Evolutionary conservation across 257 asterid species (phyloP).

Genomic region (Handroanthus guayacan): DNA sequence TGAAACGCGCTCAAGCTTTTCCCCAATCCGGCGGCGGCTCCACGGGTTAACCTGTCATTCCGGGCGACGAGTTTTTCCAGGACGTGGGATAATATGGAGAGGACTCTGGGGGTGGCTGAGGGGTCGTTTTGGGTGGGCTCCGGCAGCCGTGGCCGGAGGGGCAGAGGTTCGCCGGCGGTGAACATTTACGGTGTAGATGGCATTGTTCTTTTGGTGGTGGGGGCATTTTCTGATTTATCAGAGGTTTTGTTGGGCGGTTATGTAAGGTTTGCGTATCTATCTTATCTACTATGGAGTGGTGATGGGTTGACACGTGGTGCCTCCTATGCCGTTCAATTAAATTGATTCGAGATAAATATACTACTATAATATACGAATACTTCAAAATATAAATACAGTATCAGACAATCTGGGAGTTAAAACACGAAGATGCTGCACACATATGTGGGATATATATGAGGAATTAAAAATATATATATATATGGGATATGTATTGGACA

Average conservation of each 20-base stretch:
- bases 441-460: too few species aligned
- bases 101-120: constrained; percentile 64
- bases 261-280: constrained; percentile 20
- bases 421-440: too few species aligned
- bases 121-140: constrained; percentile 51
- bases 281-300: constrained; percentile 44
- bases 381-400: too few species aligned
- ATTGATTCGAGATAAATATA: background rate
- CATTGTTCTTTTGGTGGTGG: constrained; percentile 29
- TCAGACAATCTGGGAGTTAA: too few species aligned
- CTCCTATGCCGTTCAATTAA: constrained; percentile 7
- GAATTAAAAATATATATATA: too few species aligned
- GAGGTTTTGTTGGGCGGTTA: background rate
- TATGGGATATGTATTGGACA: too few species aligned
- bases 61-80: constrained; percentile 78
- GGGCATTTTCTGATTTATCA: constrained; percentile 17
- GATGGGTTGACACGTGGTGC: constrained; percentile 37
- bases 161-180: constrained; percentile 46
- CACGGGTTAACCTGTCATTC: constrained; percentile 55
- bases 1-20: constrained; percentile 64
- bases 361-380: too few species aligned
- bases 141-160: constrained; percentile 46
- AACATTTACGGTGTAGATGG: constrained; percentile 56
- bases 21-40: constrained; percentile 28
- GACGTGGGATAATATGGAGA: constrained; percentile 66